Conservation (phyloP, 2,329 filamentous ascomycete genomes). For the Stromatinia cepivora region DNA sequence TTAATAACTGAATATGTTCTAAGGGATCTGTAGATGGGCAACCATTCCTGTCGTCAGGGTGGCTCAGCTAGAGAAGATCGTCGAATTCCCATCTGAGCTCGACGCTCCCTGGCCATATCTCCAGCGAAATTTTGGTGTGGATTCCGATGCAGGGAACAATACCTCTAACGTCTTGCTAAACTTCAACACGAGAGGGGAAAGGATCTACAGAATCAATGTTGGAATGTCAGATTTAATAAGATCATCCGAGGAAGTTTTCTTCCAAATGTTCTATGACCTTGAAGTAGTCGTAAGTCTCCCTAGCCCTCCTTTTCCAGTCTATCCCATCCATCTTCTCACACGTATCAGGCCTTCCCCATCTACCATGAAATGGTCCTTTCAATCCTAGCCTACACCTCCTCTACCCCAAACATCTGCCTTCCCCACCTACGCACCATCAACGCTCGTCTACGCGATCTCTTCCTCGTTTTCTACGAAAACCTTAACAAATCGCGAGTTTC, state of each 20-base stretch:
- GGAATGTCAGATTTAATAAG: constrained; percentile 12
- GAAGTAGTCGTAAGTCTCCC: constrained; percentile 15
- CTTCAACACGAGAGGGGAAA: constrained; percentile 12
- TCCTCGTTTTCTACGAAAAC: constrained; percentile 21
- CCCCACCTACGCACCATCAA: constrained; percentile 4
- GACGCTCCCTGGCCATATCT: constrained; percentile 18
- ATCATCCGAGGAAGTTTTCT: constrained; percentile 22
- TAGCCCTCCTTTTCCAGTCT: neutral
- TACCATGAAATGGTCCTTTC: constrained; percentile 15
- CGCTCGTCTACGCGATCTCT: neutral
- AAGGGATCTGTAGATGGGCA: neutral
- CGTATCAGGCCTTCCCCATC: constrained; percentile 15
- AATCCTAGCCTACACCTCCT: neutral
- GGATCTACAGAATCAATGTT: constrained; percentile 17
- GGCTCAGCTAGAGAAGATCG: constrained; percentile 12
- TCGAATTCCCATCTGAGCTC: constrained; percentile 18
- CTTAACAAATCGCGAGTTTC: constrained; percentile 5
- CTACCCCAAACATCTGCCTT: neutral
- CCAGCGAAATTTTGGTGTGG: constrained; percentile 17
- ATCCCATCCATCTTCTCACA: neutral
- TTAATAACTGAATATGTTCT: neutral
- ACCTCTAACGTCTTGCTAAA: constrained; percentile 14
- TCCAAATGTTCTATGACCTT: constrained; percentile 21
- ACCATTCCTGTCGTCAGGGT: constrained; percentile 21
- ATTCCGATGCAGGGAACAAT: constrained; percentile 17